Conservation (phyloP, 768 basidiomycete species). For the Dentipellis sp. region DNA sequence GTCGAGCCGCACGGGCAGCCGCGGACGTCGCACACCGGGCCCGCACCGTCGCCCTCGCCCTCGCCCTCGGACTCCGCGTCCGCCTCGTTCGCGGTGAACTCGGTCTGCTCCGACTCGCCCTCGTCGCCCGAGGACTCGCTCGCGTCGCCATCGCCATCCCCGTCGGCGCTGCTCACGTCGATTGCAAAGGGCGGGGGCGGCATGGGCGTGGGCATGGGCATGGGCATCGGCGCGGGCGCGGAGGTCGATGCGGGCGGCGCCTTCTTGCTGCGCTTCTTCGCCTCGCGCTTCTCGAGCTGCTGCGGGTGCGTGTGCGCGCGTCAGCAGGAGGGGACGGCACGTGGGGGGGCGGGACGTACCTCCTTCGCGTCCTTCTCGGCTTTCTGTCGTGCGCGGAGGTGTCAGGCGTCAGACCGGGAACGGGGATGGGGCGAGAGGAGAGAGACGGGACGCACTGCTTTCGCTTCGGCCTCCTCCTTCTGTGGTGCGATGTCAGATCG, state of each 20-base stretch:
- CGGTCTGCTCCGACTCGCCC: conserved; percentile 53
- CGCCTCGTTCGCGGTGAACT: conserved; percentile 48
- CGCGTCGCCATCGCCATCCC: background rate
- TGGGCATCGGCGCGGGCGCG: background rate
- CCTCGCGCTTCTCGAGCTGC: conserved; percentile 18
- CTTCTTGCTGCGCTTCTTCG: conserved; percentile 8
- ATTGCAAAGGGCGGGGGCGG: background rate
- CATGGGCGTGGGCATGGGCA: conserved; percentile 1
- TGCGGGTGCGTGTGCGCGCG: background rate
- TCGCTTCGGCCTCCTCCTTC: conserved; percentile 11
- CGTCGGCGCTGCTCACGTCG: background rate
- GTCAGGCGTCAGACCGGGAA: conserved; percentile 1
- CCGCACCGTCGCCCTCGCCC: conserved; percentile 29
- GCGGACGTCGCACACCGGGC: conserved; percentile 19
- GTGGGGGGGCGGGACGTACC: conserved; percentile 6
- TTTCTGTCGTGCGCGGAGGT: conserved; percentile 4
- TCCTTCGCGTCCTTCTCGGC: conserved; percentile 11
- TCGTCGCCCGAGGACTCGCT: conserved; percentile 26
- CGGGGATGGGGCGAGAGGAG: background rate
- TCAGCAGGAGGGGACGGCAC: background rate
- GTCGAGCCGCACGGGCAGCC: conserved; percentile 29
- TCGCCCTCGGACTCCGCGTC: conserved; percentile 74
- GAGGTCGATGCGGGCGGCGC: background rate
- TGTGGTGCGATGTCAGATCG: background rate
- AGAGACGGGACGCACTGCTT: conserved; percentile 10